Conservation (phyloP, 2,329 filamentous ascomycete species). For the Huntiella savannae region DNA sequence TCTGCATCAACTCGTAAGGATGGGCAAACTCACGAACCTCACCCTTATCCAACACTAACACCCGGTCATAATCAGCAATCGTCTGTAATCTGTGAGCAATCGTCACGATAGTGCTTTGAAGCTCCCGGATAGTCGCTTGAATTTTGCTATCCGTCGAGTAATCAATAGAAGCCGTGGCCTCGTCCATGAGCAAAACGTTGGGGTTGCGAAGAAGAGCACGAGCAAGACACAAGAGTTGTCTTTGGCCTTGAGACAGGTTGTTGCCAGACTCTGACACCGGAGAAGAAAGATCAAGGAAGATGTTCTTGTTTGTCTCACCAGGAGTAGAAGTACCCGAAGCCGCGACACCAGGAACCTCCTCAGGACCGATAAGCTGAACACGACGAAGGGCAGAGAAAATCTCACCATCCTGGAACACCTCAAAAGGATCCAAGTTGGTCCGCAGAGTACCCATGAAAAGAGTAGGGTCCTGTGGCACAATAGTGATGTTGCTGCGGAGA, state of each 20-base stretch:
- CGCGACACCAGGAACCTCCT: constrained; percentile 21
- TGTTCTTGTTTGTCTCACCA: constrained; percentile 64
- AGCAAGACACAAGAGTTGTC: constrained; percentile 83
- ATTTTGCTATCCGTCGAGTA: constrained; percentile 93
- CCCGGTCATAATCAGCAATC: constrained; percentile 96
- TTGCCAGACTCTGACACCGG: constrained; percentile 75
- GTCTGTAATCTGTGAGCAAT: constrained; percentile 92
- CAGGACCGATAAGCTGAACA: constrained; percentile 63
- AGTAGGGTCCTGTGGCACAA: constrained; percentile 93
- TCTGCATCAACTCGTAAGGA: constrained; percentile 61
- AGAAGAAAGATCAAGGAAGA: constrained; percentile 75
- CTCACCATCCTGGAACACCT: constrained; percentile 71
- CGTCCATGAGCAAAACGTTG: constrained; percentile 95
- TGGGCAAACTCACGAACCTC: constrained; percentile 77
- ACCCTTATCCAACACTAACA: constrained; percentile 82
- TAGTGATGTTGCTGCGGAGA: constrained; percentile 81
- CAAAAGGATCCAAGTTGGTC: constrained; percentile 84
- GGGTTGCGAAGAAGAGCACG: constrained; percentile 81
- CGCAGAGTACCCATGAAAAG: constrained; percentile 84
- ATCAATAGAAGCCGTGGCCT: constrained; percentile 93
- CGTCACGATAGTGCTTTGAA: constrained; percentile 84
- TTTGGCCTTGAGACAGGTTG: constrained; percentile 89
- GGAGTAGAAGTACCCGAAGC: constrained; percentile 16
- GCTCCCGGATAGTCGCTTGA: constrained; percentile 85
- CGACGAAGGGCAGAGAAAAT: constrained; percentile 73